Evolutionary conservation across 306 rosid species (phyloP).

Genomic region (Quercus variabilis): DNA sequence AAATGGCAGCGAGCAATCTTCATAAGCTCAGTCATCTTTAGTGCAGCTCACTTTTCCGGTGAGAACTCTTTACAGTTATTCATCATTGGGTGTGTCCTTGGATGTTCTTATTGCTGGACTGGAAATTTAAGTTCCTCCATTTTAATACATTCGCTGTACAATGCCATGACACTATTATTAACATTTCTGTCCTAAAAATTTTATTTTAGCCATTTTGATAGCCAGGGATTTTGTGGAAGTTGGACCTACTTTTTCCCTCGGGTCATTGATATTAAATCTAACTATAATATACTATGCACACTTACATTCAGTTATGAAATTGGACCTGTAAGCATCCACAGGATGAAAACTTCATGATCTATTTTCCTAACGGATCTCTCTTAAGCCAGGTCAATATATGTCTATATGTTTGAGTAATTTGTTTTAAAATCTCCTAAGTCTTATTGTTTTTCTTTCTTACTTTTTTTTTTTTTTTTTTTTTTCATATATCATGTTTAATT

Average conservation of each 20-base stretch:
- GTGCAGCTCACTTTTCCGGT: constrained; percentile 72
- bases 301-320: too few species aligned
- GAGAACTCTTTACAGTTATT: constrained; percentile 64
- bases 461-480: too few species aligned
- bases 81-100: constrained; percentile 74
- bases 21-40: constrained; percentile 62
- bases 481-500: too few species aligned
- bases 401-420: neutral
- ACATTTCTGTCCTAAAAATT: constrained; percentile 37
- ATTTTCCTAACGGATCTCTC: neutral
- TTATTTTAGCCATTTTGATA: neutral
- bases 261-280: too few species aligned
- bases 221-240: too few species aligned
- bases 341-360: too few species aligned
- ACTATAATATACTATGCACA: too few species aligned
- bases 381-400: neutral
- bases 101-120: constrained; percentile 74
- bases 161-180: constrained; percentile 53
- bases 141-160: constrained; percentile 72
- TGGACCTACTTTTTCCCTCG: too few species aligned
- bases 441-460: too few species aligned
- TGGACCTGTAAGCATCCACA: too few species aligned
- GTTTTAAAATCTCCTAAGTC: too few species aligned
- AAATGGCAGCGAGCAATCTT: constrained; percentile 69
- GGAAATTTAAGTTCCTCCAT: constrained; percentile 61